Base-by-base conservation (phyloP, 1,139 yeast genomes). In the Keqinozyma sinolaborantium region DNA sequence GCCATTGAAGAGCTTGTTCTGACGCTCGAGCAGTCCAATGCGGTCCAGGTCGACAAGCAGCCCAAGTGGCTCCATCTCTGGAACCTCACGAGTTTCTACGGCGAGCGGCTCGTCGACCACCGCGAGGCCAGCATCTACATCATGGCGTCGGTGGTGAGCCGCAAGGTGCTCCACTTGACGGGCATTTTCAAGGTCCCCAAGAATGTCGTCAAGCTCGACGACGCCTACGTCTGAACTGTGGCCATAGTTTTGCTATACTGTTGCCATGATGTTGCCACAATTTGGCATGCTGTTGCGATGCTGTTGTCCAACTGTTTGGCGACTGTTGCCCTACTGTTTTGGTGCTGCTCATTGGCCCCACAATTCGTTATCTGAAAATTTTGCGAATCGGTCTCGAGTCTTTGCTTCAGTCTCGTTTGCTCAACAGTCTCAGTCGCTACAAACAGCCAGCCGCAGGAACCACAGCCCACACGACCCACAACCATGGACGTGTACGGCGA, bases 1-100 rank as follows among this genome's bases (percentile, higher is more conserved):
- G 70, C 67, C 24, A 59, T 68, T 23, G 58, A 53, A 27, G 47
- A 48, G 18, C 51, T 71, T 31, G 46, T 50, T 3, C 23, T 26
- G 3, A 23, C 33, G 20, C 34, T 59, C 23, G 28, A 37, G 21
- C 23, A 36, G 14, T 52, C 55, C 1, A 26, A 32, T 24, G 41
- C 38, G 25, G 42, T 57, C 5, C 56, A 56, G 31, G 37, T 56
- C 9, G 48, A 54, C 38, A 42, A 41, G 24, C 48, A 44, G 11
- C 31, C 30, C 9, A 43, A 50, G 32, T 48, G 44, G 20, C 43
- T 54, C 3, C 66, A 60, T 33, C 50, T 57, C 25, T 59, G 64
- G 64, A 60, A 60, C 9, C 37, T 60, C 15, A 27, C 58, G 9
- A 46, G 50, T 2, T 60, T 59, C 34, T 40, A 49, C 14, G 48